Conservation (phyloP, 345 rosid species). For the Aurinia saxatilis region DNA sequence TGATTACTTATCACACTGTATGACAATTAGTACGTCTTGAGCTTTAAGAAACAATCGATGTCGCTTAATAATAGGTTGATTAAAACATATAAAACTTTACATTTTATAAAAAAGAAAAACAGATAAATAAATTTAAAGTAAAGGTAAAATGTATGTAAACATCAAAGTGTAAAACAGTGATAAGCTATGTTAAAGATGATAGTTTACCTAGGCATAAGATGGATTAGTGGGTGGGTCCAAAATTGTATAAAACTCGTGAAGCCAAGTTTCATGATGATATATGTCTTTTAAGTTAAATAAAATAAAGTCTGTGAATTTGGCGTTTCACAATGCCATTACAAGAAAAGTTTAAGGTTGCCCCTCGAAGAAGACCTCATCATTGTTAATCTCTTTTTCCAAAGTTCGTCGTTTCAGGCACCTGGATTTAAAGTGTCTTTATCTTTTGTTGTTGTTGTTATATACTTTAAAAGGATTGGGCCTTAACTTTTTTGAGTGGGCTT, state of each 20-base stretch:
- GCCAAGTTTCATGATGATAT: conserved; percentile 18
- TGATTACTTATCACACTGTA: conserved; percentile 18
- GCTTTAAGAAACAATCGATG: conserved; percentile 26
- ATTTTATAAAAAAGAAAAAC: too few species aligned
- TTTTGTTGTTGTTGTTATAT: not conserved
- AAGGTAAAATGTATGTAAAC: not conserved
- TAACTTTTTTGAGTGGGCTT: not conserved
- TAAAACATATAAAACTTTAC: not conserved
- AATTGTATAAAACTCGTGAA: conserved; percentile 26
- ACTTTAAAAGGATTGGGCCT: not conserved
- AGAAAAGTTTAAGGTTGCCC: conserved; percentile 27
- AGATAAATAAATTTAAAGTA: too few species aligned
- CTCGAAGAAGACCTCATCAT: conserved; percentile 20
- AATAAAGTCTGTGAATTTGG: too few species aligned
- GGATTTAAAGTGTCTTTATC: conserved; percentile 7
- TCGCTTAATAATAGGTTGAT: conserved; percentile 6
- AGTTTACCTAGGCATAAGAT: not conserved
- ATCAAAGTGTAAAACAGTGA: too few species aligned
- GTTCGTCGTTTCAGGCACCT: conserved; percentile 3
- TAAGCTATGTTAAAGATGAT: too few species aligned
- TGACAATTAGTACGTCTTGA: conserved; percentile 16
- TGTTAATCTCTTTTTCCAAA: conserved; percentile 10
- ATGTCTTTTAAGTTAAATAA: conserved; percentile 14
- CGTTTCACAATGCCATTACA: conserved; percentile 24
- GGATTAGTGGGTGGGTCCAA: conserved; percentile 24